phyloP scores from a whole-genome alignment of 768 basidiomycete species.

The Gloeophyllum trabeum region DNA sequence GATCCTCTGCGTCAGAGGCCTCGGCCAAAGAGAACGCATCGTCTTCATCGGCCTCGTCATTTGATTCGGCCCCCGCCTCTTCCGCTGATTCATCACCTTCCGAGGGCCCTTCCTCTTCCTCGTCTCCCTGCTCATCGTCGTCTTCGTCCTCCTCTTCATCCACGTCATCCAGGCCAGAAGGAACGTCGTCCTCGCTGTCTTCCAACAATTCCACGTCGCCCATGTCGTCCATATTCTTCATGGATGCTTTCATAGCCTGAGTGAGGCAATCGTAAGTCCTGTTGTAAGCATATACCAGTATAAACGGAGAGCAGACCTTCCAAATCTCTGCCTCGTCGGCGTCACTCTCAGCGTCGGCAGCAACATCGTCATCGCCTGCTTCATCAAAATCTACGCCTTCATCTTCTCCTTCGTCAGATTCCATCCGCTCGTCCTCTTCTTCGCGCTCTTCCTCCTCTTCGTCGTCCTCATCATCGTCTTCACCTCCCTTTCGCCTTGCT shows the following conservation, averaged over 20 bases:
- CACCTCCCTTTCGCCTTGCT: conserved; percentile 29
- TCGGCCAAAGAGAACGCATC: conserved; percentile 47
- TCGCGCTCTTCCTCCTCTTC: conserved; percentile 18
- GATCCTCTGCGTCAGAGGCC: conserved; percentile 62
- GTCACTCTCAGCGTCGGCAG: conserved; percentile 32
- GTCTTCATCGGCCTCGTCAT: conserved; percentile 26
- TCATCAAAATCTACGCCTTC: conserved; percentile 11
- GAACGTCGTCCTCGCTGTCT: conserved; percentile 14
- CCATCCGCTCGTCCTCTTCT: conserved; percentile 19
- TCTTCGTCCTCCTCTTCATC: conserved; percentile 18
- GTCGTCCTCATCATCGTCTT: conserved; percentile 21
- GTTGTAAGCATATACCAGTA: background rate
- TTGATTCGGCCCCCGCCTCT: no score
- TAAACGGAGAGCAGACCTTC: conserved; percentile 49
- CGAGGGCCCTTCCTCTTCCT: conserved; percentile 19
- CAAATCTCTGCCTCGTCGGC: conserved; percentile 68
- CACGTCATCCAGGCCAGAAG: conserved; percentile 12
- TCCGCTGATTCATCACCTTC: conserved; percentile 19
- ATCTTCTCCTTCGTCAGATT: conserved; percentile 13
- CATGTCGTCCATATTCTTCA: conserved; percentile 40
- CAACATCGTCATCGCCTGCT: conserved; percentile 17
- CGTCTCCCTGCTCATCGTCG: conserved; percentile 11
- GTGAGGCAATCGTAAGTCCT: background rate
- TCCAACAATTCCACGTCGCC: conserved; percentile 20
- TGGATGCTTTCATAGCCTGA: conserved; percentile 83